These are phyloP conservation scores for Murraya koenigii DNA, from an alignment of 345 rosid species.

Conservation along the genomic window DNA sequence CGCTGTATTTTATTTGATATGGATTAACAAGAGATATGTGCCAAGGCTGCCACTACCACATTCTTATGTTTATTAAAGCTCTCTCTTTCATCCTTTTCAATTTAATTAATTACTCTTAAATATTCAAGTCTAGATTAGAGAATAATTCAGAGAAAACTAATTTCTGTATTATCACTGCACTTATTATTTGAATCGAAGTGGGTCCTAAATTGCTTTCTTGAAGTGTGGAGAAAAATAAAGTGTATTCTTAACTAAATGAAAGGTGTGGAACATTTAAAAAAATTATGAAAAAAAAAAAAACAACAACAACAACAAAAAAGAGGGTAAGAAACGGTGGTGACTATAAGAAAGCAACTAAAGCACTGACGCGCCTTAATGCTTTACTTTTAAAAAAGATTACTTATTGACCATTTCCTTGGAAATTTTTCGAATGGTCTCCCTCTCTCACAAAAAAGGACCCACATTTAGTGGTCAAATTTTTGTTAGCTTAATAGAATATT, in stretches of 20 bases:
- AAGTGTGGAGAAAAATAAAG: not conserved
- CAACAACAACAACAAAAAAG: not conserved
- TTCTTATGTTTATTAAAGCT: not conserved
- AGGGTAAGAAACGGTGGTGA: slow-evolving; percentile 10
- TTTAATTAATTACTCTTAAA: not conserved
- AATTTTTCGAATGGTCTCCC: slow-evolving; percentile 1
- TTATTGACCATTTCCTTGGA: slow-evolving; percentile 10
- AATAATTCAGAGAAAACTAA: not conserved
- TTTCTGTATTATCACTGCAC: not conserved
- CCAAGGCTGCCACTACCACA: slow-evolving; percentile 16
- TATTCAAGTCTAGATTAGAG: not conserved
- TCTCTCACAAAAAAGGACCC: not conserved
- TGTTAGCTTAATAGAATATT: not conserved
- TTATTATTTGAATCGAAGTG: slow-evolving; percentile 19
- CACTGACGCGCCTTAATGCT: slow-evolving; percentile 12
- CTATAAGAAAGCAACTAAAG: slow-evolving; percentile 25
- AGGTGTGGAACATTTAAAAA: too few species aligned
- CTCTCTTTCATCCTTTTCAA: not conserved
- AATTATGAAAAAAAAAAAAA: not conserved
- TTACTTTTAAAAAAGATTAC: slow-evolving; percentile 27
- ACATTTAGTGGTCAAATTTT: not conserved
- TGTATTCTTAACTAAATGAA: not conserved
- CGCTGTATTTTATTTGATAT: not conserved
- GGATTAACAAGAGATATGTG: not conserved
- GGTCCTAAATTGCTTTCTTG: slow-evolving; percentile 13